A percentile compares a stretch with the other conserved stretches of the same genome.
Evolutionary conservation across 2,329 filamentous ascomycete genomes (phyloP).

Genomic region (Cladophialophora immunda): DNA sequence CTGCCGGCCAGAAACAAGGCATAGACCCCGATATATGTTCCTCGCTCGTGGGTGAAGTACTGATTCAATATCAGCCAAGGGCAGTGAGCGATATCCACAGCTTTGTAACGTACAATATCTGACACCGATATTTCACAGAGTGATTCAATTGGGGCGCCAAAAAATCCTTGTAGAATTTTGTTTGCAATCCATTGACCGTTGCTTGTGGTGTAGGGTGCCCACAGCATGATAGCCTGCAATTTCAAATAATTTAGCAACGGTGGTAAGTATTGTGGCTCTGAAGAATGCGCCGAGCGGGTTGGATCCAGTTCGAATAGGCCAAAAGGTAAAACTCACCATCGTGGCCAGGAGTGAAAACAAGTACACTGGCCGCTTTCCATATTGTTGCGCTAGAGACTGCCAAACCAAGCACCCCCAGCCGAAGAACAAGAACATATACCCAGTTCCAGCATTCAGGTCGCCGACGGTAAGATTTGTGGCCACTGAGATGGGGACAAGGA

Average conservation of each 20-base stretch:
- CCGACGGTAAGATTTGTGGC: conserved; percentile 53
- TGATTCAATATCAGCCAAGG: too few relatives aligned
- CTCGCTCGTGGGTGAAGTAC: conserved; percentile 44
- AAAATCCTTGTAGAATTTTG: conserved; percentile 58
- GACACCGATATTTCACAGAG: conserved; percentile 59
- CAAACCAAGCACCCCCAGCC: conserved; percentile 57
- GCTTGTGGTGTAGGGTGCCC: conserved; percentile 54
- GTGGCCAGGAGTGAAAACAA: conserved; percentile 42
- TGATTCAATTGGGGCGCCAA: conserved; percentile 59
- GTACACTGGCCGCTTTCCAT: conserved; percentile 47
- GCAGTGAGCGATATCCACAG: too few relatives aligned
- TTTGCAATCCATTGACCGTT: conserved; percentile 59
- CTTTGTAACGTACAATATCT: conserved; percentile 52
- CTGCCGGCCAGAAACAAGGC: conserved; percentile 28
- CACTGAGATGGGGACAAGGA: conserved; percentile 50
- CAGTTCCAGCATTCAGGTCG: conserved; percentile 58
- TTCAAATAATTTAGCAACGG: too few relatives aligned
- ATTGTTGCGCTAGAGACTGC: conserved; percentile 58
- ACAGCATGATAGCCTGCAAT: conserved; percentile 52
- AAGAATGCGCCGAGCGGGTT: too few relatives aligned
- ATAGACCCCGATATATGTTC: conserved; percentile 35
- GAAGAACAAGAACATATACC: conserved; percentile 49
- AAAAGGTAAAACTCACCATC: too few relatives aligned
- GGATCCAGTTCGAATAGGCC: too few relatives aligned
- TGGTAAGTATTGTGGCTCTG: too few relatives aligned